These are phyloP conservation scores for Quercus gilva DNA, from an alignment of 306 rosid species.

Conservation along the genomic window DNA sequence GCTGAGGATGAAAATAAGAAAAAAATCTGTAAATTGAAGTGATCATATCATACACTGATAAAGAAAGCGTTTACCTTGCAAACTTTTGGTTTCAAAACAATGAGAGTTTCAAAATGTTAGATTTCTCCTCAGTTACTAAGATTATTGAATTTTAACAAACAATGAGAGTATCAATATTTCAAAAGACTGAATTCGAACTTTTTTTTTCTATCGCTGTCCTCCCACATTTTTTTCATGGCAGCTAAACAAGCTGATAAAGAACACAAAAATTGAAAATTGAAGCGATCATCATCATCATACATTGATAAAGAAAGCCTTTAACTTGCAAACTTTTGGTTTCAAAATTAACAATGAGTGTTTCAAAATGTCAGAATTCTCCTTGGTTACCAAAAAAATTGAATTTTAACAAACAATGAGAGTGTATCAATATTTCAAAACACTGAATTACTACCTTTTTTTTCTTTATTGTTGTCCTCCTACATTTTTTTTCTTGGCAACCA, in stretches of 20 bases:
- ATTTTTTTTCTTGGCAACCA: not conserved
- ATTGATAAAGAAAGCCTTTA: too few relatives aligned
- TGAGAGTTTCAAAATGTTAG: not conserved
- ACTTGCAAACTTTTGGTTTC: too few relatives aligned
- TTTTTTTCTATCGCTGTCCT: not conserved
- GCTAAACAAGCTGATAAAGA: not conserved
- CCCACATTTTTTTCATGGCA: not conserved
- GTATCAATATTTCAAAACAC: not conserved
- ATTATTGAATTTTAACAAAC: not conserved
- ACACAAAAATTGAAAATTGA: not conserved
- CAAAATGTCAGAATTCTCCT: not conserved
- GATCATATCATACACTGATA: too few relatives aligned
- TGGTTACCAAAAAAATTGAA: not conserved
- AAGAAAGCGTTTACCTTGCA: too few relatives aligned
- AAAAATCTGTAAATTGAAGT: not conserved
- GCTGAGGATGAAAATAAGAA: not conserved
- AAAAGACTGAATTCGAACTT: not conserved
- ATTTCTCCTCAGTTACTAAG: not conserved
- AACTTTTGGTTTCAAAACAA: too few relatives aligned
- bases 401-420: not conserved
- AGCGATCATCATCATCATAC: not conserved
- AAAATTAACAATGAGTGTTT: too few relatives aligned
- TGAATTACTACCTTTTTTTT: not conserved
- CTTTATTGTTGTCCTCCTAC: not conserved
- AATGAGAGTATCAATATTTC: not conserved